Base-by-base conservation (phyloP, 176 grass and related monocot genomes). In the Alopecurus myosuroides region DNA sequence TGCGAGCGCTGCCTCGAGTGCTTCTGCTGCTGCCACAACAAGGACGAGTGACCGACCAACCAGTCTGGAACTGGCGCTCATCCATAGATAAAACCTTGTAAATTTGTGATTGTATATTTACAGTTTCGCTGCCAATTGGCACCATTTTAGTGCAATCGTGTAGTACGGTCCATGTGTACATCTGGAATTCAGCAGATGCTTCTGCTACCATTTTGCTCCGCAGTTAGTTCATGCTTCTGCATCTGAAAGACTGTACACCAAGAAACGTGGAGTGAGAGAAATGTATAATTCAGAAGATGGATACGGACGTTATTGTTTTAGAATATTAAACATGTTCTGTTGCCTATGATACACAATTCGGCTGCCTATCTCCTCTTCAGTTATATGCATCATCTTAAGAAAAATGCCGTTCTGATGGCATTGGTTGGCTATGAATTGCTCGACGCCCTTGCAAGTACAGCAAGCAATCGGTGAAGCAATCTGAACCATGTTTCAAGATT, bases 1-100 rank as follows among this genome's bases (percentile, higher is more conserved):
- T 94, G 92, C 53, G 81, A 94, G 81, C 82, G 85, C 78, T 94
- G 85, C 84, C 85, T 88, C 19, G 72, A 92, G 60, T 82, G 73
- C 63, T 66, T 90, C 85, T 94, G 87, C 89, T 88, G 87, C 82
- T 95, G 93, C 29, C 33, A 58, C 55, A 76, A 86, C 77, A 85
- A 90, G 88, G 85, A 90, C 42, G 72, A 85, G 18, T 91, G 52
- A 58, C 7, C 9, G 3, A 63, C 65, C 46, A 35, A 41, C 39
- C 9, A 3, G n/a, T 85, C n/a, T 26, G 25, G 18, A 60, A 4
- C 42, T 76, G 4, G 36, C 22, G 83, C 67, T 85, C 63, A 19
- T 85, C 36, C 39, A 23, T 60, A 77, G 75, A 89, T 86, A 85
- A 85, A 50, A 45, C 41, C 7, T 19, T 80, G 82, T 57, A n/a